phyloP scores from a whole-genome alignment of 2,329 filamentous ascomycete genomes.

The Lasiodiplodia sp. region DNA sequence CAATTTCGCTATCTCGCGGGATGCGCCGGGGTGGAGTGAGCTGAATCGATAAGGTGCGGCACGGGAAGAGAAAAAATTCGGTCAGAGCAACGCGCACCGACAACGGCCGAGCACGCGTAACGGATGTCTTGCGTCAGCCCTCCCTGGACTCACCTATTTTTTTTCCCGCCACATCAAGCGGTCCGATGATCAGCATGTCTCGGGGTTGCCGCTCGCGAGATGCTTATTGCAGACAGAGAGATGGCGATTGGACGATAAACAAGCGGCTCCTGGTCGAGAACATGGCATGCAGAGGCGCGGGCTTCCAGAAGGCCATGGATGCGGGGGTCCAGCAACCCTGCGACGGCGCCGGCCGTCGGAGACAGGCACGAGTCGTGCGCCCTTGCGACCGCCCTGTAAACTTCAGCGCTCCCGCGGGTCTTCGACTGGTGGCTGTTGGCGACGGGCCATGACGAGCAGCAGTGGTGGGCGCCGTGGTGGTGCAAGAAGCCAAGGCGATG shows the following conservation, averaged over 20 bases:
- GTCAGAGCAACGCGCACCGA: neutral
- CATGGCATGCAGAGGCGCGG: neutral
- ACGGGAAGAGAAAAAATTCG: neutral
- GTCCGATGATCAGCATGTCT: neutral
- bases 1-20: conserved; percentile 13
- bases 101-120: conserved; percentile 5
- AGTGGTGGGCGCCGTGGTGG: neutral
- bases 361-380: too few relatives aligned
- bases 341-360: too few relatives aligned
- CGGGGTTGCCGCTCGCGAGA: neutral
- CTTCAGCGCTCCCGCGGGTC: too few relatives aligned
- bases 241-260: neutral
- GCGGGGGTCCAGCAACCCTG: neutral
- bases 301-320: conserved; percentile 9
- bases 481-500: conserved; percentile 1
- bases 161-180: neutral
- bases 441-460: neutral
- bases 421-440: neutral
- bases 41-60: conserved; percentile 7
- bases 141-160: neutral
- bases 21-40: conserved; percentile 13
- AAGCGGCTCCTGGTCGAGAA: neutral
- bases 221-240: neutral
- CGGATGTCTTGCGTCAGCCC: neutral
- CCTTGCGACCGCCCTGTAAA: too few relatives aligned